Conservation (phyloP, 108 stramenopile species). For the Pseudonitzschia pungens region DNA sequence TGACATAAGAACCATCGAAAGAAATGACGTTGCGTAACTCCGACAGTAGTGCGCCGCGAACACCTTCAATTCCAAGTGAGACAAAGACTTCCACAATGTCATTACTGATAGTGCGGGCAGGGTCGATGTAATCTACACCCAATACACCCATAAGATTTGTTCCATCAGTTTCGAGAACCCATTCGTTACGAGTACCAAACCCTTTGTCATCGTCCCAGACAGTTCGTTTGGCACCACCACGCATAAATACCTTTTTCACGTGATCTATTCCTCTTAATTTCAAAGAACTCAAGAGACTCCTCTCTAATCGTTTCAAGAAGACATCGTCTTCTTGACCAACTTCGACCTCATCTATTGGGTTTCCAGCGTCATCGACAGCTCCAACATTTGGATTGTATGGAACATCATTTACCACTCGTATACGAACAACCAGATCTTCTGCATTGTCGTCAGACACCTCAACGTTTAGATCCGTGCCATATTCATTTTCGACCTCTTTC, state of each 20-base stretch:
- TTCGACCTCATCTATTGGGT: constrained; percentile 72
- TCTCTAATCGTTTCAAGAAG: constrained; percentile 93
- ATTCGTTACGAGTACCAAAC: constrained; percentile 83
- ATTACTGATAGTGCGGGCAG: constrained; percentile 89
- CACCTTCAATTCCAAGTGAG: constrained; percentile 96
- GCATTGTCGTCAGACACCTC: constrained; percentile 93
- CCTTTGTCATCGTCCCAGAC: constrained; percentile 87
- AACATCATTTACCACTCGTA: constrained; percentile 90
- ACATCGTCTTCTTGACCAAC: constrained; percentile 90
- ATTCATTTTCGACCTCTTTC: constrained; percentile 78
- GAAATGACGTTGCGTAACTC: constrained; percentile 88
- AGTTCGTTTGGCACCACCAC: constrained; percentile 79
- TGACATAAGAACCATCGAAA: constrained; percentile 98
- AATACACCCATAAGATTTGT: constrained; percentile 94
- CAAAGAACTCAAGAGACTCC: constrained; percentile 83
- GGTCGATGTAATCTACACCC: constrained; percentile 92
- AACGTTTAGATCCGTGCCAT: constrained; percentile 85
- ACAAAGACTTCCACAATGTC: constrained; percentile 97
- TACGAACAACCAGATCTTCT: constrained; percentile 81
- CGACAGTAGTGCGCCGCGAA: constrained; percentile 83
- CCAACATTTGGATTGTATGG: constrained; percentile 48
- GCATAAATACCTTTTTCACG: constrained; percentile 96
- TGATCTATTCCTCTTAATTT: constrained; percentile 91
- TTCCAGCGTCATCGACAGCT: constrained; percentile 61
- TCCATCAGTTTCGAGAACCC: constrained; percentile 98